A percentile compares a stretch with the other conserved stretches of the same genome.
Evolutionary conservation across 1,284 basidiomycete species (phyloP).

Genomic region (Apiotrichum brassicae): DNA sequence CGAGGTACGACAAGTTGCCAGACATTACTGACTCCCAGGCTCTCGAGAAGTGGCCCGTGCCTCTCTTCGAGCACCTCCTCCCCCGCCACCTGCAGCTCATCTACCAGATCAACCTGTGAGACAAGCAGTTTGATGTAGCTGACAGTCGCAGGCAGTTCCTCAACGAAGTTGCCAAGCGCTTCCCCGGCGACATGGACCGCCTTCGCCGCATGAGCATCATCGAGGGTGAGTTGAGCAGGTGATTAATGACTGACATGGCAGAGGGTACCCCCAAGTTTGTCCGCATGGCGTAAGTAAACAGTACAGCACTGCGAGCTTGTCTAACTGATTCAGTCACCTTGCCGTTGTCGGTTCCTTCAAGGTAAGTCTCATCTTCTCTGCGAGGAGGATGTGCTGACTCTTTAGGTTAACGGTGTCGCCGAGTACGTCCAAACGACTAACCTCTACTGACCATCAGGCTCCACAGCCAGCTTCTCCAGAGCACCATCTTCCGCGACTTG

Average conservation of each 20-base stretch:
- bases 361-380: constrained; percentile 20
- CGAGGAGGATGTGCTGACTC: too few relatives aligned
- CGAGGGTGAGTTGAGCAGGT: constrained; percentile 55
- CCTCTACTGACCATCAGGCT: constrained; percentile 40
- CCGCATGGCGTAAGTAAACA: constrained; percentile 69
- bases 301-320: not conserved
- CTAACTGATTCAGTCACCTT: constrained; percentile 23
- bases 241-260: constrained; percentile 31
- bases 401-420: constrained; percentile 86
- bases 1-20: constrained; percentile 1
- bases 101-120: constrained; percentile 65
- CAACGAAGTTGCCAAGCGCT: constrained; percentile 74
- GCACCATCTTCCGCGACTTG: constrained; percentile 86
- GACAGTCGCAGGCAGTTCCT: constrained; percentile 33
- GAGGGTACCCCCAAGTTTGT: constrained; percentile 77
- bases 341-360: constrained; percentile 61
- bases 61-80: constrained; percentile 70
- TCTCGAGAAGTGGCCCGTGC: constrained; percentile 75
- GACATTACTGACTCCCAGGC: constrained; percentile 29
- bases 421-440: constrained; percentile 48
- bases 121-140: constrained; percentile 26
- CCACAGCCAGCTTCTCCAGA: constrained; percentile 49
- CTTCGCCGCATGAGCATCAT: constrained; percentile 81
- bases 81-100: constrained; percentile 70
- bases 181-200: constrained; percentile 73